phyloP scores from a whole-genome alignment of 139 green algal genomes.

The Chlorella vulgaris region DNA sequence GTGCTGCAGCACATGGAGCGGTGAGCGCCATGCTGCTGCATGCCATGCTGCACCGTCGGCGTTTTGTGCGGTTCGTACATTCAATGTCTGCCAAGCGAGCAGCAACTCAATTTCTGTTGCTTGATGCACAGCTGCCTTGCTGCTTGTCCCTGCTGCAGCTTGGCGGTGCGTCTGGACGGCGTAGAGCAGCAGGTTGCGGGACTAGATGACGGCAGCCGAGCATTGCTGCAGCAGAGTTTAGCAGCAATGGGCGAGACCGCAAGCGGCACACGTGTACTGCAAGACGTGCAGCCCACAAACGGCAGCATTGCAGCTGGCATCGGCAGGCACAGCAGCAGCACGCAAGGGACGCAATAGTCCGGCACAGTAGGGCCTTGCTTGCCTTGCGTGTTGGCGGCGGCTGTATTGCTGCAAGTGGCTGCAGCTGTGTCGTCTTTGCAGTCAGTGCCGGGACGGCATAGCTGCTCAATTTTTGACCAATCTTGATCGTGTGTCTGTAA shows the following conservation, averaged over 20 bases:
- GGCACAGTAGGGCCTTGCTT: neutral
- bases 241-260: too few species aligned
- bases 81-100: too few species aligned
- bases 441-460: too few species aligned
- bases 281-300: neutral
- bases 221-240: constrained; percentile 1
- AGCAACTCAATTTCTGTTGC: neutral
- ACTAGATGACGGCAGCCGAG: neutral
- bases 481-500: too few species aligned
- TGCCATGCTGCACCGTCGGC: too few species aligned
- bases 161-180: neutral
- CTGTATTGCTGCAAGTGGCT: too few species aligned
- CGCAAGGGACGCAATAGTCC: constrained; percentile 35
- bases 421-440: too few species aligned
- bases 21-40: constrained; percentile 1
- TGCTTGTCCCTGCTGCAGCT: neutral
- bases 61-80: too few species aligned
- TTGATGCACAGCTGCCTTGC: neutral
- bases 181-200: neutral
- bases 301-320: neutral
- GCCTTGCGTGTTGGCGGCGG: too few species aligned
- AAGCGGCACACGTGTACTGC: neutral
- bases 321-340: neutral
- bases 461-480: too few species aligned
- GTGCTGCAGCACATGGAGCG: constrained; percentile 24